These are phyloP conservation scores for Echinosphaeria canescens DNA, from an alignment of 2,329 filamentous ascomycete genomes.

Conservation along the genomic window DNA sequence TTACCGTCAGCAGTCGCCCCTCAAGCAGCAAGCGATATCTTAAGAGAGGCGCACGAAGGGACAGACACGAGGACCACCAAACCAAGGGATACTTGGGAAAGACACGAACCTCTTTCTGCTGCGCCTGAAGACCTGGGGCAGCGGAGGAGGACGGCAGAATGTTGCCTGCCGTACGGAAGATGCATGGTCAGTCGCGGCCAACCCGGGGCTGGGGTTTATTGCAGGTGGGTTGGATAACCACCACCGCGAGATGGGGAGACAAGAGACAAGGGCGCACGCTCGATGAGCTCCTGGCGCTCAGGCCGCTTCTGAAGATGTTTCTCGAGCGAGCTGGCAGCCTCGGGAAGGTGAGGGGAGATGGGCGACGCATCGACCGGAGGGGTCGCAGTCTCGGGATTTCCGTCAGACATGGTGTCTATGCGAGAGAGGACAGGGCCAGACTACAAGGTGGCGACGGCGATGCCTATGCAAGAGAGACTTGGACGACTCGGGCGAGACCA, in stretches of 20 bases:
- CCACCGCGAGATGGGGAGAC: background rate
- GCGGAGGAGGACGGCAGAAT: slow-evolving; percentile 65
- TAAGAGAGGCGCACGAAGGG: background rate
- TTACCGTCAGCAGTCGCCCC: too few relatives aligned
- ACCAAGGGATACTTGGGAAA: too few relatives aligned
- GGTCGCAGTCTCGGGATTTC: slow-evolving; percentile 6
- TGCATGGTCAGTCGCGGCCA: slow-evolving; percentile 45
- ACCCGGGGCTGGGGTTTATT: slow-evolving; percentile 1
- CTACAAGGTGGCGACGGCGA: too few relatives aligned
- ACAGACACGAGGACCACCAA: background rate
- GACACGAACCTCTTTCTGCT: slow-evolving; percentile 49
- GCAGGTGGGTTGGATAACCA: background rate
- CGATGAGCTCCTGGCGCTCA: slow-evolving; percentile 55
- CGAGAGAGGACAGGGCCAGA: too few relatives aligned
- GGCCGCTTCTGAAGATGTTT: slow-evolving; percentile 53
- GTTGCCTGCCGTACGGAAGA: slow-evolving; percentile 67
- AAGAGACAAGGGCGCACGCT: slow-evolving; percentile 31
- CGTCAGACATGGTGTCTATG: slow-evolving; percentile 12
- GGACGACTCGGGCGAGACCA: too few relatives aligned
- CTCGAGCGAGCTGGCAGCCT: slow-evolving; percentile 41
- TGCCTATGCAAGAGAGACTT: too few relatives aligned
- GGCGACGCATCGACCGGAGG: slow-evolving; percentile 28
- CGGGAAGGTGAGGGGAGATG: slow-evolving; percentile 29
- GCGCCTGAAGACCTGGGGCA: slow-evolving; percentile 57
- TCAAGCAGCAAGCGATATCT: too few relatives aligned